Conservation (phyloP, 345 rosid genomes). For the Ceriops zippeliana region DNA sequence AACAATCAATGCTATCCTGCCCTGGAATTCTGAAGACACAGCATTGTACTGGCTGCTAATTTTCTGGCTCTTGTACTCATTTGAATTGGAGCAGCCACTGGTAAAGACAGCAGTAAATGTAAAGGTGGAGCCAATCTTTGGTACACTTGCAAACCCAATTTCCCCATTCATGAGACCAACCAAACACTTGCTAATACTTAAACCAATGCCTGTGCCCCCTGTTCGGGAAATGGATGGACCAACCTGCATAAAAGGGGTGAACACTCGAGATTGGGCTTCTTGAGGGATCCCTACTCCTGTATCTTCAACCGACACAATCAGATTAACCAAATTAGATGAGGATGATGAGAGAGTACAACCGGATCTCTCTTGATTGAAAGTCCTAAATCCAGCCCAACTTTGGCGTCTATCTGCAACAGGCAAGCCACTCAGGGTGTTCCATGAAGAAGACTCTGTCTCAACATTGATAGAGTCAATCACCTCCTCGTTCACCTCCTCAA, state of each 20-base stretch:
- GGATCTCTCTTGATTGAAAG: constrained; percentile 50
- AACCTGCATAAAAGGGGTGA: constrained; percentile 95
- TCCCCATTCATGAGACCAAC: constrained; percentile 92
- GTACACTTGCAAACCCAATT: constrained; percentile 77
- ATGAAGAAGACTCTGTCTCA: constrained; percentile 47
- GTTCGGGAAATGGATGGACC: constrained; percentile 84
- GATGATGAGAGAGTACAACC: constrained; percentile 24
- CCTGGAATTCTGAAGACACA: constrained; percentile 48
- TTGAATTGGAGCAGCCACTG: constrained; percentile 39
- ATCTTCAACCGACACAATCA: constrained; percentile 91
- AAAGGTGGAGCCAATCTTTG: constrained; percentile 81
- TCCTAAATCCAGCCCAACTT: constrained; percentile 71
- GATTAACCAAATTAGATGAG: constrained; percentile 44
- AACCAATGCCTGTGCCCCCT: constrained; percentile 96
- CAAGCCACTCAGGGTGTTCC: constrained; percentile 74
- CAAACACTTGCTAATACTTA: constrained; percentile 93
- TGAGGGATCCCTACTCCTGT: constrained; percentile 90
- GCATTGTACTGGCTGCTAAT: constrained; percentile 36
- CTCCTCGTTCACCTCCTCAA: constrained; percentile 76
- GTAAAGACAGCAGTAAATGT: constrained; percentile 80
- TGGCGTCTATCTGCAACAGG: constrained; percentile 66
- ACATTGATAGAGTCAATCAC: constrained; percentile 43
- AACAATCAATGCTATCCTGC: constrained; percentile 73
- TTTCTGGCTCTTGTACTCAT: constrained; percentile 44
- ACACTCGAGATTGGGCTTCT: constrained; percentile 82